Percentiles rank a stretch among this genome's conserved stretches.
These are phyloP conservation scores for Penstemon barbatus DNA, from an alignment of 257 asterid genomes.

Conservation along the genomic window DNA sequence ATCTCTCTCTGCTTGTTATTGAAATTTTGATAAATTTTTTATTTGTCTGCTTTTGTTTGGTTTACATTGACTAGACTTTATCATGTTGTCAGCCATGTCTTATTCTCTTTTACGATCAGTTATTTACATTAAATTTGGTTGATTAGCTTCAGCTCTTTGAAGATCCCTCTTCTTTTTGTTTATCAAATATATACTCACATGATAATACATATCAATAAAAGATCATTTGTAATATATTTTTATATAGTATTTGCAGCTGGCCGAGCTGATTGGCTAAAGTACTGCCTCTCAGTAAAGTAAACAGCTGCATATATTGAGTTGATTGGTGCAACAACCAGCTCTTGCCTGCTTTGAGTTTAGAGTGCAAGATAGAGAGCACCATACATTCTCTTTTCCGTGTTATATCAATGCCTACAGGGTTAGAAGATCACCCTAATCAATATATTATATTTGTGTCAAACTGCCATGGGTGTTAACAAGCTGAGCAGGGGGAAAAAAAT, in stretches of 20 bases:
- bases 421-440: too few relatives aligned
- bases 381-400: conserved; percentile 3
- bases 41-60: conserved; percentile 1
- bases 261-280: conserved; percentile 64
- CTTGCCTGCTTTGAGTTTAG: conserved; percentile 35
- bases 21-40: conserved; percentile 12
- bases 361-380: conserved; percentile 50
- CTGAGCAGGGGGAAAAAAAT: too few relatives aligned
- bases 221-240: neutral
- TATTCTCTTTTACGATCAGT: neutral
- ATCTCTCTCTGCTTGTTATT: neutral
- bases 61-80: neutral
- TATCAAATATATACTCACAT: too few relatives aligned
- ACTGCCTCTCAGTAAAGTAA: conserved; percentile 50
- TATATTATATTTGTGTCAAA: too few relatives aligned
- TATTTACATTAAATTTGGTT: too few relatives aligned
- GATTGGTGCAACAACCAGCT: conserved; percentile 54
- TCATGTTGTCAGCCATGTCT: neutral
- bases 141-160: too few relatives aligned
- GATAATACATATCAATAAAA: too few relatives aligned
- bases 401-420: too few relatives aligned
- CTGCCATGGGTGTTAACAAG: too few relatives aligned
- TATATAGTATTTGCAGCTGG: conserved; percentile 46
- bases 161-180: too few relatives aligned
- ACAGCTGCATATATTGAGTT: conserved; percentile 52